Base-by-base conservation (phyloP, 2,329 filamentous ascomycete species). In the Samsoniella hepiali region DNA sequence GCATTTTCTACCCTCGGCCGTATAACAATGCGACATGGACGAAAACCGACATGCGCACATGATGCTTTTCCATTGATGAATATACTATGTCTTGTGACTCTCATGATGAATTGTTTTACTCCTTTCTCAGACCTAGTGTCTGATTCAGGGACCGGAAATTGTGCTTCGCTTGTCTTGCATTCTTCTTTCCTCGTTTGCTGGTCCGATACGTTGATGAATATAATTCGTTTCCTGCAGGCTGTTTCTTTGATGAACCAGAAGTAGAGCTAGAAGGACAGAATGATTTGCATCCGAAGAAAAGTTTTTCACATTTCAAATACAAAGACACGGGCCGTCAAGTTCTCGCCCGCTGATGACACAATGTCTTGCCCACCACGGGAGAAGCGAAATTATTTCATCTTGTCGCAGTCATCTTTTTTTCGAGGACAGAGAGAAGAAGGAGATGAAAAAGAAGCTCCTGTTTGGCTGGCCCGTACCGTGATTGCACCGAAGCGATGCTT, bases 261-360 rank as follows among this genome's bases (percentile, higher is more conserved):
- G 4, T 10, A 32, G 22, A 3, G 7, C 7, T 17, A 2, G 5
- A 3, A 40, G 29, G 29, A 50, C 32, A 42, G 15, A 31, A 42
- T 42, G 45, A 31, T 51, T 42, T 49, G 56, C 44, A 49, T 58
- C 3, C 17, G 9, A 34, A 45, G 15, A 58, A 36, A 27, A 47
- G 4, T 29, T 36, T 59, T 42, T 17, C 22, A 27, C 10, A 17
- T 34, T 22, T 9, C 47, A 22, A 22, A 22, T 53, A n/a, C 45
- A 42, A 29, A 11, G 58, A 53, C 38, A 31, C 47, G 42, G 42
- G 40, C 27, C 2, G 15, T 57, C 15, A 56, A 31, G 17, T 32
- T 40, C 13, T 56, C 31, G 10, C 32, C 44, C 45, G 31, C 29
- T 38, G 56, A 51, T 50, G 57, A 51, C 57, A 60, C 58, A 53